phyloP scores from a whole-genome alignment of 495 filamentous ascomycete genomes.

The Penicillium nucicola region DNA sequence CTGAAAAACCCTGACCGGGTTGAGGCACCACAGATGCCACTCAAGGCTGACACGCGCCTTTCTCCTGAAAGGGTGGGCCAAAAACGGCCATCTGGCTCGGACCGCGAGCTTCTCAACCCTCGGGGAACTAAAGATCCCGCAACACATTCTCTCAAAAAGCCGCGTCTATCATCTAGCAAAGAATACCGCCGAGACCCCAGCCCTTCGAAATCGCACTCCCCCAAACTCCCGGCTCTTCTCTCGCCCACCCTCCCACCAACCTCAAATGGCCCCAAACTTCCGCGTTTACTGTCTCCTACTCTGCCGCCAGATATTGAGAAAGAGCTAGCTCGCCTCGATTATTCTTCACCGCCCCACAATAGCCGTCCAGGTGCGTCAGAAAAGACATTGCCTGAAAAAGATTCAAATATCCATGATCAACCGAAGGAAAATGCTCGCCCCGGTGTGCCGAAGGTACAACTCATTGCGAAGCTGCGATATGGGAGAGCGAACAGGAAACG shows the following conservation, averaged over 20 bases:
- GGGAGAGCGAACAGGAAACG: constrained; percentile 39
- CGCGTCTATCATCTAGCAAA: constrained; percentile 28
- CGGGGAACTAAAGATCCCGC: constrained; percentile 14
- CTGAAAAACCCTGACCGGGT: constrained; percentile 14
- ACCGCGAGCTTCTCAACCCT: constrained; percentile 14
- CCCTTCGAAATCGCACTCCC: constrained; percentile 21
- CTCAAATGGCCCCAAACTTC: constrained; percentile 29
- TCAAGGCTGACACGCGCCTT: constrained; percentile 13
- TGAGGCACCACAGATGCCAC: neutral
- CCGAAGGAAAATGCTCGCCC: neutral
- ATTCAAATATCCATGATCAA: constrained; percentile 1
- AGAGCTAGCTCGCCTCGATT: constrained; percentile 37
- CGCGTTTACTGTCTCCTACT: constrained; percentile 43
- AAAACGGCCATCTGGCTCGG: constrained; percentile 33
- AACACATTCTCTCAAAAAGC: constrained; percentile 28
- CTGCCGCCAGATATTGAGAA: constrained; percentile 49
- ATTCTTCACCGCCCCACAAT: constrained; percentile 15
- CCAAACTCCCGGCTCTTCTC: constrained; percentile 35
- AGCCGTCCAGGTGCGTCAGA: constrained; percentile 5
- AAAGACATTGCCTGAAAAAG: constrained; percentile 8
- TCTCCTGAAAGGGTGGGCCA: constrained; percentile 19
- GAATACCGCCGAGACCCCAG: constrained; percentile 17
- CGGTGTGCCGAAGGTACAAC: constrained; percentile 6
- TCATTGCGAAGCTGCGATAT: constrained; percentile 39
- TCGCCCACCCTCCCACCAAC: constrained; percentile 43